Percentiles rank a stretch among this genome's conserved stretches.
phyloP scores from a whole-genome alignment of 2,329 filamentous ascomycete species.

The Rachicladosporium sp. region DNA sequence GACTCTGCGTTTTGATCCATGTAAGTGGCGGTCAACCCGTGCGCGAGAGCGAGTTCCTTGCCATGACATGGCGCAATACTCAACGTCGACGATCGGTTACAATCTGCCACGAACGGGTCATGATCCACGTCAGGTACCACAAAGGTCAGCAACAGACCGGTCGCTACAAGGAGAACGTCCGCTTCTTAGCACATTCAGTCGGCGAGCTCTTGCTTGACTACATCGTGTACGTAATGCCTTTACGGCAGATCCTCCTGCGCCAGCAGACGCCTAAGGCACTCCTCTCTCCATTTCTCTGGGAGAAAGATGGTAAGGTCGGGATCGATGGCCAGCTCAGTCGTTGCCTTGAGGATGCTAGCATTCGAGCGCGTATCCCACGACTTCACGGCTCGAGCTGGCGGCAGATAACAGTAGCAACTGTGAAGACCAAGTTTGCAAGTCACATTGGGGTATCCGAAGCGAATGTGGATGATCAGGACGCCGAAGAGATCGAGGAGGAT shows the following conservation, averaged over 20 bases:
- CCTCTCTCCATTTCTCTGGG: slow-evolving; percentile 6
- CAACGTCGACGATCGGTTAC: slow-evolving; percentile 4
- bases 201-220: slow-evolving; percentile 9
- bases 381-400: slow-evolving; percentile 5
- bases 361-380: slow-evolving; percentile 3
- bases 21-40: slow-evolving; percentile 5
- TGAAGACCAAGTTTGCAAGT: slow-evolving; percentile 7
- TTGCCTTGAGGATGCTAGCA: slow-evolving; percentile 3
- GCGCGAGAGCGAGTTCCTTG: slow-evolving; percentile 7
- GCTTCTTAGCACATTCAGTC: slow-evolving; percentile 7
- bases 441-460: slow-evolving; percentile 4
- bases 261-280: slow-evolving; percentile 1
- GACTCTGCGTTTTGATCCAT: slow-evolving; percentile 3
- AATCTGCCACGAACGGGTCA: slow-evolving; percentile 5
- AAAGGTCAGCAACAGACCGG: slow-evolving; percentile 8
- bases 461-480: slow-evolving; percentile 1
- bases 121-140: slow-evolving; percentile 7
- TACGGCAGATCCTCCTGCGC: slow-evolving; percentile 6
- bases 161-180: slow-evolving; percentile 8
- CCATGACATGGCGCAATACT: slow-evolving; percentile 6
- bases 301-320: slow-evolving; percentile 6
- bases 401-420: slow-evolving; percentile 8
- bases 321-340: slow-evolving; percentile 1
- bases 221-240: slow-evolving; percentile 6
- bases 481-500: slow-evolving; percentile 3